Percentiles rank a stretch among this genome's conserved stretches.
Evolutionary conservation across 2,329 filamentous ascomycete species (phyloP).

Genomic region (Bisporella sp.): DNA sequence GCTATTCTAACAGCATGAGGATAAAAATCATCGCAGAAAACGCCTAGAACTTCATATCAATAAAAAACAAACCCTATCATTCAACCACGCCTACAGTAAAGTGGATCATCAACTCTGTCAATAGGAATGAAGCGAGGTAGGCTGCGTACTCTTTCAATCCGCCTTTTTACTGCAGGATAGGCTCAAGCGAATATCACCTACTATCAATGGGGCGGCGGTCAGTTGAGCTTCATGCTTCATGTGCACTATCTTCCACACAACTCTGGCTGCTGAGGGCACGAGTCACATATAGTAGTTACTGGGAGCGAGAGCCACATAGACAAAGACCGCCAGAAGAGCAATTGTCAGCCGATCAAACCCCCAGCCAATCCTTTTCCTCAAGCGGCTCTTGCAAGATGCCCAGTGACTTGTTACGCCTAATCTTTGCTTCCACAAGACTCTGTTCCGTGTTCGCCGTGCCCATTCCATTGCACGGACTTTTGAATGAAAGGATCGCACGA

Average conservation of each 20-base stretch:
- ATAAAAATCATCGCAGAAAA: too few species aligned
- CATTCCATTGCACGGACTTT: not conserved
- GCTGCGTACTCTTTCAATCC: not conserved
- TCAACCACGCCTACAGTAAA: not conserved
- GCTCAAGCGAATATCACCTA: not conserved
- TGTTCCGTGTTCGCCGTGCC: not conserved
- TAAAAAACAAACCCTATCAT: too few species aligned
- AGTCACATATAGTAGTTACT: not conserved
- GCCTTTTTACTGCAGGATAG: not conserved
- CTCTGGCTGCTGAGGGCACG: too few species aligned
- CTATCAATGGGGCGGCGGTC: not conserved
- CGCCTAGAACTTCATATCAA: too few species aligned
- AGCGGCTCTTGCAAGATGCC: not conserved
- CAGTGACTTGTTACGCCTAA: not conserved
- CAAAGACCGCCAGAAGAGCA: not conserved
- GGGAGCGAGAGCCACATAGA: not conserved
- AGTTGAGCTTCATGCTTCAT: not conserved
- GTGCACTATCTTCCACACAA: too few species aligned
- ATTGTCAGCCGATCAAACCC: not conserved
- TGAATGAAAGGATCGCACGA: not conserved
- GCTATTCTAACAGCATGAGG: too few species aligned
- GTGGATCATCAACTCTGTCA: not conserved
- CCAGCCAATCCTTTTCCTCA: not conserved
- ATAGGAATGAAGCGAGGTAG: not conserved
- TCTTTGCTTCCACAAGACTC: not conserved